phyloP scores from a whole-genome alignment of 2,329 filamentous ascomycete species.

The Purpureocillium lavendulum region DNA sequence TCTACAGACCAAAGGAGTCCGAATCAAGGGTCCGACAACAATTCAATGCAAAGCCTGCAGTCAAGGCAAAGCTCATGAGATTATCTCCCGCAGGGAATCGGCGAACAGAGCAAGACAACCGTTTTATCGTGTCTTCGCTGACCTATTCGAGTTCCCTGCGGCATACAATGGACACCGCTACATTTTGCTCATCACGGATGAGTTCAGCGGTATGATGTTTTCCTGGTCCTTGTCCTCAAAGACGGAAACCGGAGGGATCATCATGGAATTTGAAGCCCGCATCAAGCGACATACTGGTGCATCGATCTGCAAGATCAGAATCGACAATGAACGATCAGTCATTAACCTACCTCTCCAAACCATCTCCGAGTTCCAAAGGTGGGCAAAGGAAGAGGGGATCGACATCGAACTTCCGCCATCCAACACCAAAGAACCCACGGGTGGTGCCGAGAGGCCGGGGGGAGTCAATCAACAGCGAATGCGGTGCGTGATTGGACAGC shows the following conservation, averaged over 20 bases:
- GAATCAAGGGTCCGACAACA: not conserved
- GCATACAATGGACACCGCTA: conserved; percentile 1
- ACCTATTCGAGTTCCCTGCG: not conserved
- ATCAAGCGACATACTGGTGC: not conserved
- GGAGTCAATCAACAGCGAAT: not conserved
- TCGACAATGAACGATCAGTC: conserved; percentile 1
- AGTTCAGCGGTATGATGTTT: not conserved
- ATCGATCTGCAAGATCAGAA: not conserved
- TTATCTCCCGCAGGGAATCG: conserved; percentile 1
- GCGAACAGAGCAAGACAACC: not conserved
- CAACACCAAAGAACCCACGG: not conserved
- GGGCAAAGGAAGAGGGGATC: not conserved
- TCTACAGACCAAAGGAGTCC: not conserved
- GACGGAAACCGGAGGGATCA: not conserved
- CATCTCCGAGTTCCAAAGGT: not conserved
- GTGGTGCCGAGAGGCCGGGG: not conserved
- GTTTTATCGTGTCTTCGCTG: not conserved
- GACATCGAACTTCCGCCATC: not conserved
- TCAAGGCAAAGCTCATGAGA: not conserved
- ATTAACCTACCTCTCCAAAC: not conserved
- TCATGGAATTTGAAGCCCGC: not conserved
- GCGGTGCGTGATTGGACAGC: not conserved
- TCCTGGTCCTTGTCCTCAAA: conserved; percentile 1
- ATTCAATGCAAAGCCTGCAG: not conserved
- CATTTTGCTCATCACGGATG: not conserved